Base-by-base conservation (phyloP, 495 filamentous ascomycete species). In the Platismatia glauca region DNA sequence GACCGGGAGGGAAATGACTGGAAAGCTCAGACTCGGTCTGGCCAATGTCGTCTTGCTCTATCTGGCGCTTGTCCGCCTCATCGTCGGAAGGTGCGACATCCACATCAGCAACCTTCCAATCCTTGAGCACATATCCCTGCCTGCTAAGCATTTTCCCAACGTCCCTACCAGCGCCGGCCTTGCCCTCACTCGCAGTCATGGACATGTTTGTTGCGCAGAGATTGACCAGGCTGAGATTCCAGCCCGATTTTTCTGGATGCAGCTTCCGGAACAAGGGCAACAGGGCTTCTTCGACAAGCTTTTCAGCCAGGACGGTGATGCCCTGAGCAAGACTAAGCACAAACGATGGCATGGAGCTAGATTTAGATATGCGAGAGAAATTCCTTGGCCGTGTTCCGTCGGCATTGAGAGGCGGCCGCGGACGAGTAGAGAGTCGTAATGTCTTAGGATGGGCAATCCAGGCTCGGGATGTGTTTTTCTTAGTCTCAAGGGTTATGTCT, bases 141-240 rank as follows among this genome's bases (percentile, higher is more conserved):
- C 76, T 75, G 57, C 74, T 79, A 69, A 91, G 89, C 87, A 91
- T 90, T 60, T 72, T 75, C 5, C 77, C 78, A 64, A 91, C 90
- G 68, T 90, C 82, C 16, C 77, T 73, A 13, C 81, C 79, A 58
- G 70, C 76, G 61, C 73, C 75, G 57, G 78, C 79, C 62, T 79
- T 78, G 58, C 75, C 69, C 37, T 78, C 74, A 1, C 77, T 78
- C 4, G 81, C 84, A 24, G 77, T 79, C 62, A 86, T 82, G 3
- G 82, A 78, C 85, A 97, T 92, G 68, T 95, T 92, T 2, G 89
- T 88, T 3, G 90, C 90, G 27, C 89, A 91, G 18, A 97, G 73
- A 68, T 97, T 97, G 57, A 97, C 74, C 46, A 96, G 70, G 59
- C 86, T 88, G 18, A 95, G 74, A 67, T 90, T 87, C 87, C 89